Percentiles rank a stretch among this genome's conserved stretches.
phyloP scores from a whole-genome alignment of 306 rosid genomes.

The Cicer arietinum region DNA sequence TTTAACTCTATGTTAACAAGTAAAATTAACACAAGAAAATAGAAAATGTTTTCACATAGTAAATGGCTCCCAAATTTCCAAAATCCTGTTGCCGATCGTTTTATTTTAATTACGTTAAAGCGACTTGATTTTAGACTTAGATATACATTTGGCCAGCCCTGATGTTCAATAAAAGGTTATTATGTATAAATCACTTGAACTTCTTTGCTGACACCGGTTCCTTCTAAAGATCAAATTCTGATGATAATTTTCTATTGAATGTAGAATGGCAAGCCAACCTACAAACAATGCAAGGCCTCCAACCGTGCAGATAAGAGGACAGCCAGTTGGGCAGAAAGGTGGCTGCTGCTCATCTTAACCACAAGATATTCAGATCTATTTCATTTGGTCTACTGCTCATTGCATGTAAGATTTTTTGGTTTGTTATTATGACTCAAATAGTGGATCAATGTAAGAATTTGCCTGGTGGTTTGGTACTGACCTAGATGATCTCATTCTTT shows the following conservation, averaged over 20 bases:
- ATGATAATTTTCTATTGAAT: slow-evolving; percentile 25
- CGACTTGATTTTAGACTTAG: background rate
- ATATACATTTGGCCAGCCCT: background rate
- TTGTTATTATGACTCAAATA: slow-evolving; percentile 23
- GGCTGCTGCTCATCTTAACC: slow-evolving; percentile 62
- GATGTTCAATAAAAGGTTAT: background rate
- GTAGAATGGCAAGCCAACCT: slow-evolving; percentile 62
- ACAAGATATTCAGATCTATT: background rate
- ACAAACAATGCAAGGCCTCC: slow-evolving; percentile 52
- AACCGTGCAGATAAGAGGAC: slow-evolving; percentile 60
- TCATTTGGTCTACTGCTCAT: slow-evolving; percentile 23
- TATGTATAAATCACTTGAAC: background rate
- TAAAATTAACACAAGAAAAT: no score
- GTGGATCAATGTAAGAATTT: slow-evolving; percentile 50
- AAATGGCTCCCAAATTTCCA: background rate
- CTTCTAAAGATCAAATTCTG: background rate
- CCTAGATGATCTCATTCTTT: slow-evolving; percentile 56
- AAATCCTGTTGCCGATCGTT: background rate
- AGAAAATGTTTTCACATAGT: no score
- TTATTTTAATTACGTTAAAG: background rate
- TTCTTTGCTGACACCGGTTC: background rate
- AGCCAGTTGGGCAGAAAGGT: slow-evolving; percentile 55
- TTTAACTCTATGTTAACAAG: no score
- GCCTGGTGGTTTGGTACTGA: slow-evolving; percentile 48
- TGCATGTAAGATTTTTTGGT: slow-evolving; percentile 42